phyloP scores from a whole-genome alignment of 345 rosid genomes.

The Euphorbia tirucalli region DNA sequence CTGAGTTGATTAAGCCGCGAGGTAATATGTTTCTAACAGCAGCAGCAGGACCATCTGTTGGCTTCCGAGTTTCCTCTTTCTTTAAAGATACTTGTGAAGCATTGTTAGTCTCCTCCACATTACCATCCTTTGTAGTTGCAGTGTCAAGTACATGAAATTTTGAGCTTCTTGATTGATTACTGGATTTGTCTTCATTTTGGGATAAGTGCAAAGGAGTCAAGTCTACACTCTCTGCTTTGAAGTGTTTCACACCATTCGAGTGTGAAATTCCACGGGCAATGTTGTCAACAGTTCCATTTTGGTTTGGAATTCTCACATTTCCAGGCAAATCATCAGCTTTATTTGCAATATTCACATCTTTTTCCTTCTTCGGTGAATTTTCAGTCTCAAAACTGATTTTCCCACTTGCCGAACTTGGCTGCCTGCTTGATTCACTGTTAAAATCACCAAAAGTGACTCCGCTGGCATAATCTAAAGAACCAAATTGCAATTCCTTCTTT shows the following conservation, averaged over 20 bases:
- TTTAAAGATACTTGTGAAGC: slow-evolving; percentile 26
- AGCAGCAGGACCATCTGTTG: slow-evolving; percentile 34
- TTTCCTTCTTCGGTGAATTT: slow-evolving; percentile 31
- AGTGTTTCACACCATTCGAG: slow-evolving; percentile 45
- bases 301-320: slow-evolving; percentile 25
- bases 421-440: slow-evolving; percentile 31
- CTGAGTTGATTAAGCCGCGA: slow-evolving; percentile 79
- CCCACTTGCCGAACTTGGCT: slow-evolving; percentile 32
- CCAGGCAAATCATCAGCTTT: slow-evolving; percentile 22
- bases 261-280: slow-evolving; percentile 24
- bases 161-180: slow-evolving; percentile 36
- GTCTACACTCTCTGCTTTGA: slow-evolving; percentile 31
- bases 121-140: slow-evolving; percentile 25
- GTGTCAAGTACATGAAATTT: slow-evolving; percentile 51
- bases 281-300: slow-evolving; percentile 45
- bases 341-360: slow-evolving; percentile 20
- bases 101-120: slow-evolving; percentile 24
- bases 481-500: slow-evolving; percentile 47
- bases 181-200: slow-evolving; percentile 40
- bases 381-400: slow-evolving; percentile 34
- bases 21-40: slow-evolving; percentile 48
- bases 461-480: slow-evolving; percentile 42
- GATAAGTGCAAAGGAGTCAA: slow-evolving; percentile 30
- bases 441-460: slow-evolving; percentile 40
- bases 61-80: slow-evolving; percentile 32